Percentiles rank a stretch among this genome's conserved stretches.
phyloP scores from a whole-genome alignment of 352 stramenopile genomes.

The Blastocystis sp. region DNA sequence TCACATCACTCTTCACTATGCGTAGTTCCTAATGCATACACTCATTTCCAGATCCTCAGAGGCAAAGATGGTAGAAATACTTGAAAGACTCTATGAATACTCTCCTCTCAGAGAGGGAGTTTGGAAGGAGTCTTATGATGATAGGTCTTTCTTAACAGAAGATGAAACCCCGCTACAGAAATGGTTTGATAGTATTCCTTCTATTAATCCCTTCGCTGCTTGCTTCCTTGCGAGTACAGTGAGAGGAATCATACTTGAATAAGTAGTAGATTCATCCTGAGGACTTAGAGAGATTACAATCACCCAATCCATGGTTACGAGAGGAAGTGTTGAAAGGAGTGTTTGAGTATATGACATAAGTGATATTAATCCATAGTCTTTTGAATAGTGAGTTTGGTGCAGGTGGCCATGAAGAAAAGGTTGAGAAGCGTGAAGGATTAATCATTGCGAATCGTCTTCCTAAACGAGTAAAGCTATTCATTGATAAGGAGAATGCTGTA shows the following conservation, averaged over 20 bases:
- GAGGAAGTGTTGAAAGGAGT: background rate
- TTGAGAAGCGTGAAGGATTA: constrained; percentile 1
- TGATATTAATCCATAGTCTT: background rate
- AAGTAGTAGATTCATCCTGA: background rate
- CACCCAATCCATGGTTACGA: constrained; percentile 41
- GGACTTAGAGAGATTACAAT: background rate
- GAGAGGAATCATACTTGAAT: background rate
- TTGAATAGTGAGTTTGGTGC: background rate
- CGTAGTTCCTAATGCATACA: background rate
- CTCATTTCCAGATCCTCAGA: background rate
- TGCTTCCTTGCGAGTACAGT: constrained; percentile 29
- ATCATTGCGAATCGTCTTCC: background rate
- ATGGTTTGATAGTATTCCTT: constrained; percentile 10
- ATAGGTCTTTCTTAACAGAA: constrained; percentile 2
- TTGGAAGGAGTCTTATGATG: constrained; percentile 11
- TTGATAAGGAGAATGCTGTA: background rate
- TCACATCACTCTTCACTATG: background rate
- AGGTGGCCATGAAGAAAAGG: background rate
- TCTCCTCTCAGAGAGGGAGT: background rate
- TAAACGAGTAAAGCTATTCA: background rate
- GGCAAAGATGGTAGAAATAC: background rate
- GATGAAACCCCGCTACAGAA: background rate
- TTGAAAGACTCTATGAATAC: background rate
- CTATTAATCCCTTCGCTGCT: constrained; percentile 23
- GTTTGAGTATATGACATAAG: background rate